Percentiles rank a stretch among this genome's conserved stretches.
Evolutionary conservation across 345 rosid species (phyloP).

Genomic region (Gossypium rotundifolium): DNA sequence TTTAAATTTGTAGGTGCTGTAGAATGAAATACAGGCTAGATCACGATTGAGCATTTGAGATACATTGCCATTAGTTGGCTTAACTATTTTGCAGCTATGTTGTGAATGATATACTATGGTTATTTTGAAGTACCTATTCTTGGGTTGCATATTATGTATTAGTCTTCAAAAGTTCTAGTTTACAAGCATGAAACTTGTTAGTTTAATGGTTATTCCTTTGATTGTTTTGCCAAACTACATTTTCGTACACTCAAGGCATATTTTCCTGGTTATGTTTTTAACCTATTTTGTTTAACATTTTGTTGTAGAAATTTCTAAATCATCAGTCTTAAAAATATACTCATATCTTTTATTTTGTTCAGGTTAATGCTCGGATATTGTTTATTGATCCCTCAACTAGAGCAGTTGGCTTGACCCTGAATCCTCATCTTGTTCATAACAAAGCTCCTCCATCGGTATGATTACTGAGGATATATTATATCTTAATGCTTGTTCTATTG

Average conservation of each 20-base stretch:
- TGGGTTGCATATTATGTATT: neutral
- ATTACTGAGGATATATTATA: neutral
- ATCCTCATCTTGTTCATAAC: slow-evolving; percentile 72
- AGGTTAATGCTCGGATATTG: slow-evolving; percentile 90
- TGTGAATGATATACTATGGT: neutral
- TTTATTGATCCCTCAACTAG: slow-evolving; percentile 89
- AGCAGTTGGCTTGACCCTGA: slow-evolving; percentile 92
- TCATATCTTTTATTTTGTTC: slow-evolving; percentile 17
- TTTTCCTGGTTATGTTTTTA: neutral
- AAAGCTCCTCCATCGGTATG: slow-evolving; percentile 77
- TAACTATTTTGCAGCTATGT: neutral
- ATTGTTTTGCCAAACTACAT: neutral
- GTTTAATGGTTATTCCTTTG: neutral
- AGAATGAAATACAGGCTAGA: neutral
- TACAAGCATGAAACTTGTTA: neutral
- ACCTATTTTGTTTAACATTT: neutral
- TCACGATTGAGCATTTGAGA: neutral
- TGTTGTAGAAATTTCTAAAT: neutral
- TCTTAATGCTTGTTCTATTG: neutral
- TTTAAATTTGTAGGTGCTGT: neutral
- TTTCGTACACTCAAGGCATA: no score
- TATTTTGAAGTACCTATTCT: neutral
- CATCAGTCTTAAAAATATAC: neutral
- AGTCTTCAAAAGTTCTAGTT: neutral
- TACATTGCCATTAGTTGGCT: neutral